Percentiles rank a stretch among this genome's conserved stretches.
Evolutionary conservation across 257 asterid species (phyloP).

Genomic region (Nicotiana sylvestris): DNA sequence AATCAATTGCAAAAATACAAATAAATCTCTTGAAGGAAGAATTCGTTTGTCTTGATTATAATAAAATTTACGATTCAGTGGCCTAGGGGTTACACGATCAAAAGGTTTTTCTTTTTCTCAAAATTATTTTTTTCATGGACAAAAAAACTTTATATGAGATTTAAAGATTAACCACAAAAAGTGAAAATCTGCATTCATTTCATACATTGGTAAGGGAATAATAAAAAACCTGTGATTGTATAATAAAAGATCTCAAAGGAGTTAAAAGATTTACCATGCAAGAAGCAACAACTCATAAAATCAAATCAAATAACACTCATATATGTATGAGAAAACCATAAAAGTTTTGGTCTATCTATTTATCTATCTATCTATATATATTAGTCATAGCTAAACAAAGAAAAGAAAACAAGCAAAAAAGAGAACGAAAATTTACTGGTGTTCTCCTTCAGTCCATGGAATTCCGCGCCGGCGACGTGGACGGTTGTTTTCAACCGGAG

Average conservation of each 20-base stretch:
- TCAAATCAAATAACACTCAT: no score
- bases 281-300: neutral
- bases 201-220: neutral
- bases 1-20: neutral
- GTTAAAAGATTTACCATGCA: no score
- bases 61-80: neutral
- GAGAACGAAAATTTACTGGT: conserved; percentile 19
- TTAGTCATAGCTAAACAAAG: neutral
- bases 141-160: neutral
- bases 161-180: neutral
- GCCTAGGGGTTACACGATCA: neutral
- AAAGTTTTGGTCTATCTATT: no score
- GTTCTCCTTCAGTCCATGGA: conserved; percentile 48
- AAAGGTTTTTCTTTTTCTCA: neutral
- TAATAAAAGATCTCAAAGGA: neutral
- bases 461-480: conserved; percentile 20
- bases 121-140: neutral
- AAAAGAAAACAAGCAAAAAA: neutral
- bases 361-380: no score
- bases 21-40: neutral
- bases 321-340: neutral
- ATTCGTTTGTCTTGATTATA: neutral
- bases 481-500: neutral
- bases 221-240: neutral
- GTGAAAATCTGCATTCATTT: neutral